Conservation (phyloP, 2,329 filamentous ascomycete species). For the Aureobasidium namibiae region DNA sequence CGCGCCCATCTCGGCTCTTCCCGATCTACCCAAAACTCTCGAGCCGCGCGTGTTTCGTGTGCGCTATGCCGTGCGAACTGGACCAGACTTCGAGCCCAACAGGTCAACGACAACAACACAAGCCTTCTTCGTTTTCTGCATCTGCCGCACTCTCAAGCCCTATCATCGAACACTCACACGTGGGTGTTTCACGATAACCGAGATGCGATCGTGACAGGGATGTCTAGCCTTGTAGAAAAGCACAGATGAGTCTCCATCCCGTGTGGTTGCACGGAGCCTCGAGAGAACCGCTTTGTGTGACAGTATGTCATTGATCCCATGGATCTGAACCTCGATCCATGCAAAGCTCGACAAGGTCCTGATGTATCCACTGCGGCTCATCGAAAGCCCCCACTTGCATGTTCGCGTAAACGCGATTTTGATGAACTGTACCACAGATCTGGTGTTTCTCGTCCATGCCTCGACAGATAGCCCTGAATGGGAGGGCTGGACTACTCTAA, state of each 20-base stretch:
- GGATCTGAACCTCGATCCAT: background rate
- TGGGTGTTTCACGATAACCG: background rate
- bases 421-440: background rate
- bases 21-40: background rate
- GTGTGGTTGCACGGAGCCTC: background rate
- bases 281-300: background rate
- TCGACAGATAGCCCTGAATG: no score
- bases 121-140: background rate
- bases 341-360: background rate
- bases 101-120: background rate
- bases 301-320: background rate
- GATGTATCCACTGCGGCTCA: background rate
- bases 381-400: background rate
- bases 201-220: conserved; percentile 1
- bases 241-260: background rate
- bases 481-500: background rate
- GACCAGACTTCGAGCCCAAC: background rate
- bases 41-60: conserved; percentile 1
- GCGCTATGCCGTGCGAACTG: background rate
- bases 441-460: background rate
- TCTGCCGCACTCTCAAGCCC: background rate
- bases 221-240: background rate
- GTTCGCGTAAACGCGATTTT: background rate
- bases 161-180: no score
- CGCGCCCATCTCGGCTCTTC: background rate